Evolutionary conservation across 371 early-diverging fungal genomes (phyloP).

Genomic region (Entomophthora muscae): DNA sequence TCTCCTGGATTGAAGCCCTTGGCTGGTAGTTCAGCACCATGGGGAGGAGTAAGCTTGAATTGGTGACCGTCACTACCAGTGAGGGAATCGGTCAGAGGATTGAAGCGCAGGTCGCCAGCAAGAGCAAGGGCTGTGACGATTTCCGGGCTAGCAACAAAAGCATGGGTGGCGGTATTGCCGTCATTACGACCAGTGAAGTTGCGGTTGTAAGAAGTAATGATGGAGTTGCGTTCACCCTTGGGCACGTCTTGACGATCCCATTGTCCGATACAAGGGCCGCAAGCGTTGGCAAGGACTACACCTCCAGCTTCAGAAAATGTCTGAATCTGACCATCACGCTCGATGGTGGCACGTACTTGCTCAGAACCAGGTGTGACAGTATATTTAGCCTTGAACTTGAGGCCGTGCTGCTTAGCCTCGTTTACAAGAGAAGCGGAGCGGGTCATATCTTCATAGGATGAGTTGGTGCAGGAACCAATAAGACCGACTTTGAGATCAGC

Average conservation of each 20-base stretch:
- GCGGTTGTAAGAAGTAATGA: constrained; percentile 87
- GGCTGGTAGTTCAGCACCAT: constrained; percentile 64
- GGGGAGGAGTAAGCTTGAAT: constrained; percentile 63
- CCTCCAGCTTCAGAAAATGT: constrained; percentile 62
- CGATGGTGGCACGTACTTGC: constrained; percentile 90
- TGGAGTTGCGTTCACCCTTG: constrained; percentile 74
- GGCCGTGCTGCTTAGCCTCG: constrained; percentile 59
- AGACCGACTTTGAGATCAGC: constrained; percentile 63
- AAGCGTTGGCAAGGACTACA: constrained; percentile 83
- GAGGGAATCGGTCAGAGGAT: constrained; percentile 72
- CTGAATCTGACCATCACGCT: constrained; percentile 73
- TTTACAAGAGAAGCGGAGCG: constrained; percentile 70
- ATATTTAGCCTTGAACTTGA: constrained; percentile 64
- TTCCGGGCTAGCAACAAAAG: constrained; percentile 87
- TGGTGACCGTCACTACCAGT: constrained; percentile 50
- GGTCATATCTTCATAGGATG: constrained; percentile 87
- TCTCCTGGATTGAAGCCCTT: constrained; percentile 66
- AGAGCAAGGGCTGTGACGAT: constrained; percentile 83
- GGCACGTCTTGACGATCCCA: constrained; percentile 80
- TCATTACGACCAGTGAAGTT: constrained; percentile 92
- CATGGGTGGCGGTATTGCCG: constrained; percentile 75
- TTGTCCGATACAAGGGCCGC: constrained; percentile 95
- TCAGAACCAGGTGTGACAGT: constrained; percentile 92
- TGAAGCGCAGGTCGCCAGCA: constrained; percentile 68
- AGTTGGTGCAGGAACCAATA: constrained; percentile 94